Percentiles rank a stretch among this genome's conserved stretches.
These are phyloP conservation scores for Populus pruinosa DNA, from an alignment of 345 rosid genomes.

Conservation along the genomic window DNA sequence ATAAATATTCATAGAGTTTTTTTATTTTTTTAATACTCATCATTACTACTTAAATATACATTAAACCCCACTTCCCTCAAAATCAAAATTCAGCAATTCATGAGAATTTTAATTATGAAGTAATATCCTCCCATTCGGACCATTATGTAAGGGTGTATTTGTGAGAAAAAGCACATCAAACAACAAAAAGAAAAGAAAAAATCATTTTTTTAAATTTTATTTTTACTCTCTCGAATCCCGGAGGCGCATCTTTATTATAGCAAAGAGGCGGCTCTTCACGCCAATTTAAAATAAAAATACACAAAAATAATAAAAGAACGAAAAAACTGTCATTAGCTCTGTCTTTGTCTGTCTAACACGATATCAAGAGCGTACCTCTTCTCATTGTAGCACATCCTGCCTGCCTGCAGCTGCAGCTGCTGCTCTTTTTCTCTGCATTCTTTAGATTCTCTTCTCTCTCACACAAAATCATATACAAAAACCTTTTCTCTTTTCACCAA, in stretches of 20 bases:
- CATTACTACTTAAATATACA: too few relatives aligned
- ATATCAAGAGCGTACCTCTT: background rate
- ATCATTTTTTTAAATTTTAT: too few relatives aligned
- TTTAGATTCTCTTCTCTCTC: background rate
- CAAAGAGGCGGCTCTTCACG: constrained; percentile 20
- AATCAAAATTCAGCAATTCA: too few relatives aligned
- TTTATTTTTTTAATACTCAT: too few relatives aligned
- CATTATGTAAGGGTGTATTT: background rate
- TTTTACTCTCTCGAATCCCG: background rate
- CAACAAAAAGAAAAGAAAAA: background rate
- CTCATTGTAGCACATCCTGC: background rate
- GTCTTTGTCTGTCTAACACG: background rate
- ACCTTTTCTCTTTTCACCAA: background rate
- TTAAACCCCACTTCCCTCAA: too few relatives aligned
- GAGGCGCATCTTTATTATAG: background rate
- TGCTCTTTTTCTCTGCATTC: background rate
- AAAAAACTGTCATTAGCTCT: background rate
- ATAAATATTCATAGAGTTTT: too few relatives aligned
- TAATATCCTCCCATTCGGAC: too few relatives aligned
- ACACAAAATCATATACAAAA: constrained; percentile 4
- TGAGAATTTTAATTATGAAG: too few relatives aligned
- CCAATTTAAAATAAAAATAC: background rate
- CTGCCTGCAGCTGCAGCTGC: background rate
- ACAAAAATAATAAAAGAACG: background rate
- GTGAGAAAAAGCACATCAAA: background rate